Evolutionary conservation across 768 basidiomycete species (phyloP).

Genomic region (Lentinus brumalis): DNA sequence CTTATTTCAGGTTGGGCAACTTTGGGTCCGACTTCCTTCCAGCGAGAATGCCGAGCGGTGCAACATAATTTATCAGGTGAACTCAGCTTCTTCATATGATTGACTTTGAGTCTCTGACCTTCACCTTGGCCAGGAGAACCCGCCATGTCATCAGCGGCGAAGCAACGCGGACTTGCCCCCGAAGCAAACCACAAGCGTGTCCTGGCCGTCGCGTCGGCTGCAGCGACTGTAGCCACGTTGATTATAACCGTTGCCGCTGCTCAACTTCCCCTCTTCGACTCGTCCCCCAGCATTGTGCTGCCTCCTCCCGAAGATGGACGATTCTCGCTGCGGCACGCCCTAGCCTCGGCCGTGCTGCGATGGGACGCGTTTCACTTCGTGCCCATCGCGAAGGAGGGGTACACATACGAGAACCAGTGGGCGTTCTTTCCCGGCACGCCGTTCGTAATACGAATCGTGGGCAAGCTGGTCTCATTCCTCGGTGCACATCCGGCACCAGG

Average conservation of each 20-base stretch:
- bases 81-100: neutral
- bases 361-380: slow-evolving; percentile 91
- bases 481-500: neutral
- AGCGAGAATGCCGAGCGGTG: too few relatives aligned
- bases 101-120: neutral
- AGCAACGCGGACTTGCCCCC: neutral
- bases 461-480: neutral
- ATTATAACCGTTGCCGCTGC: slow-evolving; percentile 15
- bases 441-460: slow-evolving; percentile 44
- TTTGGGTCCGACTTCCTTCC: too few relatives aligned
- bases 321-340: slow-evolving; percentile 5
- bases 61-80: too few relatives aligned
- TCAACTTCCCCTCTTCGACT: slow-evolving; percentile 29
- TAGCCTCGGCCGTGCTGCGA: slow-evolving; percentile 49
- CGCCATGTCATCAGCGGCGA: neutral
- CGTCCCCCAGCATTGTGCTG: slow-evolving; percentile 24
- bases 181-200: neutral
- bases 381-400: slow-evolving; percentile 60
- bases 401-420: slow-evolving; percentile 77
- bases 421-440: slow-evolving; percentile 83
- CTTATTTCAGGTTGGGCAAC: too few relatives aligned
- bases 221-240: slow-evolving; percentile 7
- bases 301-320: neutral
- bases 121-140: neutral
- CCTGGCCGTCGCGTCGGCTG: neutral